Evolutionary conservation across 768 basidiomycete genomes (phyloP), one percentile per base, ranked within the genome.

Genomic region (Glaciozyma martinii): DNA sequence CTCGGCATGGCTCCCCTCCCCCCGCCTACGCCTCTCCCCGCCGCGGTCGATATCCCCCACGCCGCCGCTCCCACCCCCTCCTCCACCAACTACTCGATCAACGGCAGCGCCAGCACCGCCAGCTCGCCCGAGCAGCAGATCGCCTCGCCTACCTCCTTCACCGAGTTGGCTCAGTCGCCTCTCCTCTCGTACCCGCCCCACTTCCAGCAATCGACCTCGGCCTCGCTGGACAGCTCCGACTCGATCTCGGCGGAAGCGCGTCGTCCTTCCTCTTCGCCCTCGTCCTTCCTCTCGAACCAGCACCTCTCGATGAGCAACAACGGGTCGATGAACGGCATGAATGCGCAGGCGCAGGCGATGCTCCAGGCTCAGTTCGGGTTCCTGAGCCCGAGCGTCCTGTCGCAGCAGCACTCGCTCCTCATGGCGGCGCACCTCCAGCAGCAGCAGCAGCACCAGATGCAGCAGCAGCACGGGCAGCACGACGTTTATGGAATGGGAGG

Each of bases 1-100:
- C 83, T 84, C 30, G 84, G 82, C 30, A 81, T 91, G 61, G 83
- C 84, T 19, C 50, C 63, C 1, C 61, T 71, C 9, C 70, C 70
- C 7, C 70, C 70, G 16, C 66, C 70, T 1, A 33, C 37, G 37
- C 66, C 66, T 3, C 60, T 67, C 9, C 61, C 62, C 52, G 18
- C 60, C n/a, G 12, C 50, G 10, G 50, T 13, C 5, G 29, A 25
- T 19, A 29, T 44, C 4, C n/a, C 25, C 25, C 21, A 42, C 25
- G 42, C 56, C 33, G n/a, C 42, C 13, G 1, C n/a, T 10, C 52
- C 15, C 6, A 6, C 5, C 52, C 52, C 25, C 10, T 29, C 56
- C 23, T 56, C 55, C 3, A 10, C 37, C n/a, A n/a, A n/a, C n/a
- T n/a, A 12, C 5, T 37, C 56, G 37, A 43, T 12, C 27, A 16